These are phyloP conservation scores for Eucalyptus microcorys DNA, from an alignment of 345 rosid genomes.

Conservation along the genomic window DNA sequence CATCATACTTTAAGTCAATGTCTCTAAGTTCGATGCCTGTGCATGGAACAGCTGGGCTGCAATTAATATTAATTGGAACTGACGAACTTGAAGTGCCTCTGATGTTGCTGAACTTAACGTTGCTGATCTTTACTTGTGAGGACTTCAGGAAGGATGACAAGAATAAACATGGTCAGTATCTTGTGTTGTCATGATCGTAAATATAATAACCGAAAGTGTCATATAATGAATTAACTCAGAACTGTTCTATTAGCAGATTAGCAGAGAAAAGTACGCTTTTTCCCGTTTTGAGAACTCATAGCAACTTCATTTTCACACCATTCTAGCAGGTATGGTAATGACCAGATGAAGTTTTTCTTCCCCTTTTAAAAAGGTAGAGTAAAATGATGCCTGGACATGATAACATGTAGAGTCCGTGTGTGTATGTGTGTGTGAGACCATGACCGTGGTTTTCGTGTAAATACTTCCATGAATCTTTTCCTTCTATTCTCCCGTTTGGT, in stretches of 20 bases:
- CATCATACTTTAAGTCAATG: background rate
- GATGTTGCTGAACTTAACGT: constrained; percentile 1
- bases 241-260: background rate
- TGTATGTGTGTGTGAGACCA: background rate
- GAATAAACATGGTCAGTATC: background rate
- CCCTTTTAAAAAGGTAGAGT: background rate
- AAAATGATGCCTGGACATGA: background rate
- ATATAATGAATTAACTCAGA: background rate
- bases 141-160: background rate
- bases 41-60: constrained; percentile 6
- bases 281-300: background rate
- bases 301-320: background rate
- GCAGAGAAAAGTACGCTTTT: background rate
- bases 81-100: background rate
- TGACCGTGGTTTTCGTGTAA: background rate
- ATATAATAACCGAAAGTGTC: background rate
- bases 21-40: background rate
- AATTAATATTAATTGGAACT: constrained; percentile 1
- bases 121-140: background rate
- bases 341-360: background rate
- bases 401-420: background rate
- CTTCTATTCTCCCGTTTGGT: background rate
- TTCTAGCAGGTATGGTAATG: background rate
- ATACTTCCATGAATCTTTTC: background rate
- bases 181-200: background rate